Percentiles rank a stretch among this genome's conserved stretches.
Conservation (phyloP, 1,284 basidiomycete genomes). For the Gomphus bonarii region DNA sequence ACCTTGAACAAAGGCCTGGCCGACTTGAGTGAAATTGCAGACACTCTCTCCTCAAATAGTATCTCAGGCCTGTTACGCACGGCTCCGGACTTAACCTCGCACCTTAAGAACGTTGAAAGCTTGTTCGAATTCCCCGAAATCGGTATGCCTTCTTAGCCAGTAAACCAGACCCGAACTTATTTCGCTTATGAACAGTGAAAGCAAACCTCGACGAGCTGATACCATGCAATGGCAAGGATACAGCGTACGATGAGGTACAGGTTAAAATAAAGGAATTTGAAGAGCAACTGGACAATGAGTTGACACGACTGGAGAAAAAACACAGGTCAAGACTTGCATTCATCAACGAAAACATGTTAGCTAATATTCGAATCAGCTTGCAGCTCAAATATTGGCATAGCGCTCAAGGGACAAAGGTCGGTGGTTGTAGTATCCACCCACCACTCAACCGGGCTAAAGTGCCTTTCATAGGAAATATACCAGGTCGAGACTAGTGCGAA, state of each 20-base stretch:
- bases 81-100: constrained; percentile 51
- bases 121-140: constrained; percentile 62
- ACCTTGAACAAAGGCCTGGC: constrained; percentile 59
- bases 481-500: constrained; percentile 62
- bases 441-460: not conserved
- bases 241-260: constrained; percentile 70
- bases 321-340: constrained; percentile 33
- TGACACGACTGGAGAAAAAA: constrained; percentile 52
- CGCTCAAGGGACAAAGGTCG: constrained; percentile 67
- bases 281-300: constrained; percentile 52
- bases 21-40: constrained; percentile 53
- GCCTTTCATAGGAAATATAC: constrained; percentile 64
- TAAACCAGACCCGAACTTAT: not conserved
- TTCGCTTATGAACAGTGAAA: not conserved
- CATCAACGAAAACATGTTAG: not conserved
- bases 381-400: constrained; percentile 78
- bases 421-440: not conserved
- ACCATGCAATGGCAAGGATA: constrained; percentile 75
- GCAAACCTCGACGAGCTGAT: constrained; percentile 58
- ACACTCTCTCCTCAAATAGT: constrained; percentile 66
- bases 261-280: constrained; percentile 63
- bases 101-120: constrained; percentile 59
- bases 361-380: constrained; percentile 25
- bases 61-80: constrained; percentile 65
- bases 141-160: constrained; percentile 31